Evolutionary conservation across 1,284 basidiomycete species (phyloP).

Genomic region (Austroboletus sp.): DNA sequence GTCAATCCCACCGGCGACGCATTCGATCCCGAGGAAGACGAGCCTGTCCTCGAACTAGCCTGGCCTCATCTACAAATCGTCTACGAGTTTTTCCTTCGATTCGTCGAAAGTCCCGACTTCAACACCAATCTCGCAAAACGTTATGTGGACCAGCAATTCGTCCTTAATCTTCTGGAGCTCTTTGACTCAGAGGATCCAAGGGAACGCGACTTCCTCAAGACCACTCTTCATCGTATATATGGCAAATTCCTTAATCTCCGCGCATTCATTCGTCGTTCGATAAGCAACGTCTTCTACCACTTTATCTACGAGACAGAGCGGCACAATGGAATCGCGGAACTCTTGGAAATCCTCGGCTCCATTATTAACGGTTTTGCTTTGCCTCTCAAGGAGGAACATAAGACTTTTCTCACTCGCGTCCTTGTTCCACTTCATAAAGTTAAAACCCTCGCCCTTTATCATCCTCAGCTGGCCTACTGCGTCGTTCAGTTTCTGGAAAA

Average conservation of each 20-base stretch:
- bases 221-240: slow-evolving; percentile 97
- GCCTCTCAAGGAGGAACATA: slow-evolving; percentile 98
- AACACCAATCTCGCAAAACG: slow-evolving; percentile 97
- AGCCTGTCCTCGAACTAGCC: slow-evolving; percentile 95
- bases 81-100: slow-evolving; percentile 99
- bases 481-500: slow-evolving; percentile 99
- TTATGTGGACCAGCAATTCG: slow-evolving; percentile 95
- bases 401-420: slow-evolving; percentile 94
- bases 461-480: slow-evolving; percentile 97
- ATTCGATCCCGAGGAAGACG: slow-evolving; percentile 99
- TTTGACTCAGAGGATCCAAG: slow-evolving; percentile 99
- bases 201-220: slow-evolving; percentile 98
- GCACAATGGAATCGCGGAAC: slow-evolving; percentile 98
- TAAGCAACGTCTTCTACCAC: slow-evolving; percentile 99
- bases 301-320: slow-evolving; percentile 98
- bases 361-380: slow-evolving; percentile 99
- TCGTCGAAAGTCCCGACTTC: slow-evolving; percentile 96
- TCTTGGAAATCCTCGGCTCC: slow-evolving; percentile 96
- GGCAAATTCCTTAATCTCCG: slow-evolving; percentile 99
- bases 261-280: slow-evolving; percentile 96
- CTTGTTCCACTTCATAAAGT: slow-evolving; percentile 97
- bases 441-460: slow-evolving; percentile 93
- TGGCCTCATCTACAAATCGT: slow-evolving; percentile 99
- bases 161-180: slow-evolving; percentile 92
- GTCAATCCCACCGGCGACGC: slow-evolving; percentile 97